Evolutionary conservation across 805 yeast genomes (phyloP).

Genomic region (Kluyveromyces lactis): DNA sequence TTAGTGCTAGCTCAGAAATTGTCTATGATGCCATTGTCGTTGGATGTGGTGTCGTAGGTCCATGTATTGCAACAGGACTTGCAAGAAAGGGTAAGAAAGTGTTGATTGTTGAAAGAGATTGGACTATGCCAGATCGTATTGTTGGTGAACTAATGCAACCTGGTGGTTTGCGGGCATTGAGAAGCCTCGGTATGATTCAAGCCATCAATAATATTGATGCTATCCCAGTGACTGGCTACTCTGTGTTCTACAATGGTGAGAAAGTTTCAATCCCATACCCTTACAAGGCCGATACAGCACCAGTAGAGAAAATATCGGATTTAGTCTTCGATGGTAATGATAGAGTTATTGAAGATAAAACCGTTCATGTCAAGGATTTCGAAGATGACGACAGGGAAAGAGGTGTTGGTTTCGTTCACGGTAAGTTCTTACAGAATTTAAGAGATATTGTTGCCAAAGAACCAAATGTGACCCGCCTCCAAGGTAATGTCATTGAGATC

Average conservation of each 20-base stretch:
- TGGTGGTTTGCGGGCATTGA: conserved; percentile 81
- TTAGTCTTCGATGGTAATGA: conserved; percentile 55
- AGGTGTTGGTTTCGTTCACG: conserved; percentile 92
- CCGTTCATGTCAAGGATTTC: conserved; percentile 43
- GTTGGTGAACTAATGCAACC: conserved; percentile 98
- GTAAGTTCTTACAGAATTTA: conserved; percentile 72
- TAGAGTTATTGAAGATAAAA: conserved; percentile 41
- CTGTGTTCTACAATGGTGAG: conserved; percentile 57
- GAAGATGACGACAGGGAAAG: conserved; percentile 46
- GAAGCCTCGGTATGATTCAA: conserved; percentile 73
- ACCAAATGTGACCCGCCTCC: conserved; percentile 65
- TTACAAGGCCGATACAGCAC: conserved; percentile 41
- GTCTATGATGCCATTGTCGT: conserved; percentile 76
- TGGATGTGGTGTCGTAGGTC: conserved; percentile 99
- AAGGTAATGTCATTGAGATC: conserved; percentile 73
- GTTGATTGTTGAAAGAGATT: conserved; percentile 69
- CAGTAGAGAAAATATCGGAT: conserved; percentile 42
- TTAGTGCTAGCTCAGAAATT: conserved; percentile 23
- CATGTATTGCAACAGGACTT: conserved; percentile 80
- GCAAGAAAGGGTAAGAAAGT: conserved; percentile 89
- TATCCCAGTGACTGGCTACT: conserved; percentile 68
- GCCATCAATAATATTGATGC: conserved; percentile 50
- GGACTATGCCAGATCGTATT: conserved; percentile 89
- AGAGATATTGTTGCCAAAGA: conserved; percentile 62
- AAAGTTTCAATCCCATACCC: conserved; percentile 64